Evolutionary conservation across 2,329 filamentous ascomycete species (phyloP).

Genomic region (Plectosphaerella cucumerina): DNA sequence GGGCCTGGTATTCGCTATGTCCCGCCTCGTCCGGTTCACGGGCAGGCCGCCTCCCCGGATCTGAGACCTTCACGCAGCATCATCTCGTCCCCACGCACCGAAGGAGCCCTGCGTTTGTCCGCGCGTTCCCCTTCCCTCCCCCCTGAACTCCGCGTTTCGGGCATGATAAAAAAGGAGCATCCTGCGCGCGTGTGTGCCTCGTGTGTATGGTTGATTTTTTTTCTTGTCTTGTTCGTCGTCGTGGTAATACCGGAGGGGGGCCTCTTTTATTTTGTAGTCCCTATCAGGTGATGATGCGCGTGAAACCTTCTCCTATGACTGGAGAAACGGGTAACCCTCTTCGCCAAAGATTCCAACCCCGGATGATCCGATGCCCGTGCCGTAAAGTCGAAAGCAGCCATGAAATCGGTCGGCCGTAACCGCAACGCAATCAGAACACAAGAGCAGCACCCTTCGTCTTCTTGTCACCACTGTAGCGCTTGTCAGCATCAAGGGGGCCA

Average conservation of each 20-base stretch:
- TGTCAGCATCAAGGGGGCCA: conserved; percentile 1
- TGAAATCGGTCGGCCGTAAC: conserved; percentile 16
- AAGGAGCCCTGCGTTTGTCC: too few relatives aligned
- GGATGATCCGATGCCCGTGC: conserved; percentile 17
- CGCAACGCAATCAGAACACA: conserved; percentile 82
- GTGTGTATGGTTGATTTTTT: conserved; percentile 12
- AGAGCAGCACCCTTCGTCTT: conserved; percentile 99
- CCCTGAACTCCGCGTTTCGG: too few relatives aligned
- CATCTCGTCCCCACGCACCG: too few relatives aligned
- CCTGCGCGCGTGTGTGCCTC: not conserved
- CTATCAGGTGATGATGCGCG: conserved; percentile 34
- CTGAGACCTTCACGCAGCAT: too few relatives aligned
- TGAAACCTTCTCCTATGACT: conserved; percentile 16
- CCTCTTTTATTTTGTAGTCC: conserved; percentile 31
- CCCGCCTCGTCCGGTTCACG: too few relatives aligned
- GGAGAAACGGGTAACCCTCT: conserved; percentile 40
- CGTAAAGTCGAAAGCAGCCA: conserved; percentile 13
- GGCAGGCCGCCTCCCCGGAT: too few relatives aligned
- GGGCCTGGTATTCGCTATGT: too few relatives aligned
- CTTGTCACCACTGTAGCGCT: conserved; percentile 86
- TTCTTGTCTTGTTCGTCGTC: conserved; percentile 12
- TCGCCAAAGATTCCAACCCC: conserved; percentile 39
- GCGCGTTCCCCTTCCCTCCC: too few relatives aligned
- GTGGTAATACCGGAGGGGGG: conserved; percentile 11
- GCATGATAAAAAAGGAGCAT: not conserved